Evolutionary conservation across 306 rosid species (phyloP).

Genomic region (Sophora flavescens): DNA sequence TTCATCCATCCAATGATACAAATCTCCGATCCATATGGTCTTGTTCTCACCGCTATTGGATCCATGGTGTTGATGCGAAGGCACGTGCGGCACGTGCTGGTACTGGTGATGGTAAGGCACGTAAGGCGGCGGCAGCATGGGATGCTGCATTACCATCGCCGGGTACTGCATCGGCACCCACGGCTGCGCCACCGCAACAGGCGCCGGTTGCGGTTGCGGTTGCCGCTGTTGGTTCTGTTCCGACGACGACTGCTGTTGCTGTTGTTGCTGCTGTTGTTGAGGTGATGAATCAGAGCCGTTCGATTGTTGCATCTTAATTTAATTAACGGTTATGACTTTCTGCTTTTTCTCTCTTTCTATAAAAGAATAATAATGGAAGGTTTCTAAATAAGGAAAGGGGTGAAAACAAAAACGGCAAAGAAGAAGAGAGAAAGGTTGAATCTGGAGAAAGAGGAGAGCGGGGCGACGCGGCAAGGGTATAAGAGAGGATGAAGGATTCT

Average conservation of each 20-base stretch:
- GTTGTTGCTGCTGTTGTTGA: slow-evolving; percentile 49
- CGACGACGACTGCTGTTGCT: slow-evolving; percentile 47
- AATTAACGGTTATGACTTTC: background rate
- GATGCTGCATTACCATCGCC: slow-evolving; percentile 97
- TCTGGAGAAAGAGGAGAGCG: slow-evolving; percentile 41
- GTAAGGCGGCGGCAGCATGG: slow-evolving; percentile 77
- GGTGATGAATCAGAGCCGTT: slow-evolving; percentile 78
- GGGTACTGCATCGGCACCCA: slow-evolving; percentile 96
- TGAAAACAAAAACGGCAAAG: background rate
- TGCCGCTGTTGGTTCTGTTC: slow-evolving; percentile 51
- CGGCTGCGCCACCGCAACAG: slow-evolving; percentile 58
- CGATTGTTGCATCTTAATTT: slow-evolving; percentile 78
- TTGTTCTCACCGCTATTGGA: slow-evolving; percentile 75
- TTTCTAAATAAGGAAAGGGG: slow-evolving; percentile 31
- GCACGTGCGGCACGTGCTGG: slow-evolving; percentile 60
- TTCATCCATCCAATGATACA: slow-evolving; percentile 97
- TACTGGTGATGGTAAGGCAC: slow-evolving; percentile 75
- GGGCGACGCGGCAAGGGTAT: slow-evolving; percentile 59
- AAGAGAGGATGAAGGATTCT: slow-evolving; percentile 70
- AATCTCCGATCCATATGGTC: slow-evolving; percentile 96
- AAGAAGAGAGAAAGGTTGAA: slow-evolving; percentile 48
- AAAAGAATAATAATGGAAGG: slow-evolving; percentile 6
- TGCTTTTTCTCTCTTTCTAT: background rate
- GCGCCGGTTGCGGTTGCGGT: slow-evolving; percentile 41
- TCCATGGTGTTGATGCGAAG: slow-evolving; percentile 65